A percentile compares a stretch with the other conserved stretches of the same genome.
Conservation (phyloP, 202 grass and related monocot species). For the Brachypodium distachyon region DNA sequence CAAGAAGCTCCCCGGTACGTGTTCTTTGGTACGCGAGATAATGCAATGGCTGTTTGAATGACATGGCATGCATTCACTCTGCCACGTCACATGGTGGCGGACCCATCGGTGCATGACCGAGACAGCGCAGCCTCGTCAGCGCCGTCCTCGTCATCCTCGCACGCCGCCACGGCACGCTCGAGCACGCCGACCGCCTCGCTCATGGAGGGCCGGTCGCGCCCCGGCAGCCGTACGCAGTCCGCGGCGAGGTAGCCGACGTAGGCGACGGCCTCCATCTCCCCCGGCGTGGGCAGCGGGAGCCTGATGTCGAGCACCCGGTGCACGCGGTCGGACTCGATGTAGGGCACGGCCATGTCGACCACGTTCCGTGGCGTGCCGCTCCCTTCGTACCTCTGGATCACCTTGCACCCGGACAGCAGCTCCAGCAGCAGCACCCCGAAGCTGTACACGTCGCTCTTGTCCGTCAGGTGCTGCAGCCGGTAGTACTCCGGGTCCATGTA, state of each 20-base stretch:
- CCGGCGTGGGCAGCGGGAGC: constrained; percentile 69
- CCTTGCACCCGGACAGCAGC: constrained; percentile 63
- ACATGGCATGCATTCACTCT: neutral
- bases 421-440: constrained; percentile 73
- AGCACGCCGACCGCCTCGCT: constrained; percentile 76
- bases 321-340: constrained; percentile 51
- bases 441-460: constrained; percentile 87
- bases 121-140: constrained; percentile 29
- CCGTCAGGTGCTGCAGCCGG: constrained; percentile 69
- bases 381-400: constrained; percentile 45
- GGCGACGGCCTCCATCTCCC: constrained; percentile 80
- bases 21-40: neutral
- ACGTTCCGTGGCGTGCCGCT: constrained; percentile 80
- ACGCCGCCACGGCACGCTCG: constrained; percentile 46
- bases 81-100: constrained; percentile 35
- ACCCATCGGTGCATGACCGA: constrained; percentile 54
- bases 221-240: constrained; percentile 46
- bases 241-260: constrained; percentile 67
- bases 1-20: neutral
- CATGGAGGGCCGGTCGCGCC: constrained; percentile 66
- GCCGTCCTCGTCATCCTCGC: constrained; percentile 25
- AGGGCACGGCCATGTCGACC: constrained; percentile 59
- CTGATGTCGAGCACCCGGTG: constrained; percentile 61
- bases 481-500: constrained; percentile 99
- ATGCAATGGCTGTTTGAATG: neutral